phyloP scores from a whole-genome alignment of 192 early-diverging fungal species.

The Rhizoclosmatium globosum region DNA sequence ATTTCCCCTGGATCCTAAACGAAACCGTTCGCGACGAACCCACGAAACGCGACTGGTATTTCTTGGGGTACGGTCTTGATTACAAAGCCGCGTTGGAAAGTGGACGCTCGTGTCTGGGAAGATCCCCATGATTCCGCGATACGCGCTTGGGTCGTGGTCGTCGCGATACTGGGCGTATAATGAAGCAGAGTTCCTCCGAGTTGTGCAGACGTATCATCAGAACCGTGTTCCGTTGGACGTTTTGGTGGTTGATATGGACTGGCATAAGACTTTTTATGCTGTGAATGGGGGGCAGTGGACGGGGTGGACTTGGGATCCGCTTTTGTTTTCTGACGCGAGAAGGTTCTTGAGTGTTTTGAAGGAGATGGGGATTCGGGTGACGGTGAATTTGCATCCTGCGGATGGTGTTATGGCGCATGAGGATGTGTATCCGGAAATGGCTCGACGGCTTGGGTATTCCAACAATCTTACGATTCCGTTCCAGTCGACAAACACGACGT shows the following conservation, averaged over 20 bases:
- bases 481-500: slow-evolving; percentile 13
- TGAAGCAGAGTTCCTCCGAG: slow-evolving; percentile 1
- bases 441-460: neutral
- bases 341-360: neutral
- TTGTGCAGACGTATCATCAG: neutral
- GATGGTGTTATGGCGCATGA: slow-evolving; percentile 12
- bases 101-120: slow-evolving; percentile 5
- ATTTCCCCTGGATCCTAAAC: slow-evolving; percentile 16
- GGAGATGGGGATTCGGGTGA: slow-evolving; percentile 5
- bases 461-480: neutral
- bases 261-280: slow-evolving; percentile 6
- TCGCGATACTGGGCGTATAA: slow-evolving; percentile 12
- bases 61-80: slow-evolving; percentile 5
- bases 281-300: slow-evolving; percentile 4
- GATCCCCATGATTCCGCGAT: slow-evolving; percentile 10
- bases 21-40: neutral
- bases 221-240: slow-evolving; percentile 14
- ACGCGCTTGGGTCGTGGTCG: slow-evolving; percentile 26
- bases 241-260: slow-evolving; percentile 22
- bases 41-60: slow-evolving; percentile 1
- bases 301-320: slow-evolving; percentile 16
- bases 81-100: slow-evolving; percentile 16
- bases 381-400: slow-evolving; percentile 16
- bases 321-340: neutral
- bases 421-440: slow-evolving; percentile 12